Conservation (phyloP, 176 grass and related monocot genomes). For the Dactylis glomerata region DNA sequence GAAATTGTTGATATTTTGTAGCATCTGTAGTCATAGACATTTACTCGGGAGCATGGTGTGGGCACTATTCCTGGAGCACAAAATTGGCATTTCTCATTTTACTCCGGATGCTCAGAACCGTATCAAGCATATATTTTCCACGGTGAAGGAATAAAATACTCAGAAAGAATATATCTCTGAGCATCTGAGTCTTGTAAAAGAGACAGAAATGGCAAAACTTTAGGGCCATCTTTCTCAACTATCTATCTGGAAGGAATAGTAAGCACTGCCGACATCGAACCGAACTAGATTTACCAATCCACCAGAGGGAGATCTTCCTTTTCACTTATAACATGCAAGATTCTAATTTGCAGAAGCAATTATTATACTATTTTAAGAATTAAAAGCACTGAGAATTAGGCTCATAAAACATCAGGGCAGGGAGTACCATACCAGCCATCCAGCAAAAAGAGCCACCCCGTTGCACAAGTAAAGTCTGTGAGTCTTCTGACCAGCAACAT, state of each 20-base stretch:
- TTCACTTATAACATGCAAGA: neutral
- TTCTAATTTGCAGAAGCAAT: neutral
- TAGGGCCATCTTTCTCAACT: neutral
- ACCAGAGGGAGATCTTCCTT: neutral
- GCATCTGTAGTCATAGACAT: neutral
- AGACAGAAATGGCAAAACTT: neutral
- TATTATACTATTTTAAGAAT: neutral
- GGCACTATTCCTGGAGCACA: neutral
- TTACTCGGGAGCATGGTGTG: neutral
- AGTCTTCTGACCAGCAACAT: constrained; percentile 61
- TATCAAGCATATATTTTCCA: neutral
- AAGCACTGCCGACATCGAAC: neutral
- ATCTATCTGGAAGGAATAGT: neutral
- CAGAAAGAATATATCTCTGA: neutral
- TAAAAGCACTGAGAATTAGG: neutral
- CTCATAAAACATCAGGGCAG: neutral
- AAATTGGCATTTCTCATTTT: constrained; percentile 11
- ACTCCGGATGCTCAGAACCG: neutral
- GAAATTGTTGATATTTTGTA: neutral
- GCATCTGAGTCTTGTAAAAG: neutral
- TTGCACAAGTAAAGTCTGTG: constrained; percentile 64
- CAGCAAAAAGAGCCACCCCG: constrained; percentile 69
- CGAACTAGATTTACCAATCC: neutral
- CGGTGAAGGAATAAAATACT: neutral
- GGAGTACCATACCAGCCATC: constrained; percentile 63